These are phyloP conservation scores for Lactarius sp. DNA, from an alignment of 768 basidiomycete species.

Conservation along the genomic window DNA sequence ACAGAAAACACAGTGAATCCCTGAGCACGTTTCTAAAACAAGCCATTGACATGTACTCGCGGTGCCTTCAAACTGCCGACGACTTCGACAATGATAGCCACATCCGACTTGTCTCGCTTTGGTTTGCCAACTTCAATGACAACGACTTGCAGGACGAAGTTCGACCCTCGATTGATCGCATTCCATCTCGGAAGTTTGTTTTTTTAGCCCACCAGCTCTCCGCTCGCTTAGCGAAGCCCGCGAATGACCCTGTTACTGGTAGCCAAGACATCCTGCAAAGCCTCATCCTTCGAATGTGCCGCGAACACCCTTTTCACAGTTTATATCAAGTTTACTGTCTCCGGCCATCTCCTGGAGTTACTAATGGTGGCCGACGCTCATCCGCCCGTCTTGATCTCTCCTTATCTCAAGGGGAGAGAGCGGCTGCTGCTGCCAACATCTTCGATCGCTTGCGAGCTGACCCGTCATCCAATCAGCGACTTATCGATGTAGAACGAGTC, in stretches of 20 bases:
- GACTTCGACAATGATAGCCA: constrained; percentile 69
- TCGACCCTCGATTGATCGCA: constrained; percentile 44
- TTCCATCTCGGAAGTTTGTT: constrained; percentile 86
- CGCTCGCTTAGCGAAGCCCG: constrained; percentile 65
- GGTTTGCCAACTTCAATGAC: constrained; percentile 84
- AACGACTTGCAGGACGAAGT: constrained; percentile 41
- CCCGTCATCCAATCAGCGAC: constrained; percentile 34
- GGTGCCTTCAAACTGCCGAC: constrained; percentile 64
- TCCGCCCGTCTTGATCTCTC: constrained; percentile 42
- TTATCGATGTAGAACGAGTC: constrained; percentile 51
- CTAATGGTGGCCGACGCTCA: constrained; percentile 36
- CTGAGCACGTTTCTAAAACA: constrained; percentile 61
- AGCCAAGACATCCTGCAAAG: constrained; percentile 58
- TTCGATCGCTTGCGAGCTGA: constrained; percentile 51
- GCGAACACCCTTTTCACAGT: constrained; percentile 91
- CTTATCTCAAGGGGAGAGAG: constrained; percentile 52
- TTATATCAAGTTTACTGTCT: constrained; percentile 87
- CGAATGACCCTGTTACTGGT: constrained; percentile 29
- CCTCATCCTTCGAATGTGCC: constrained; percentile 70
- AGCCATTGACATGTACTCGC: constrained; percentile 84
- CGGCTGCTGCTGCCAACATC: constrained; percentile 58
- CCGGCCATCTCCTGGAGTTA: constrained; percentile 33
- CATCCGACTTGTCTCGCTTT: constrained; percentile 82
- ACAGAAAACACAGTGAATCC: constrained; percentile 39
- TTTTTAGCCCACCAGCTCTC: constrained; percentile 92